These are phyloP conservation scores for Fraxinus anomala DNA, from an alignment of 257 asterid species.

Conservation along the genomic window DNA sequence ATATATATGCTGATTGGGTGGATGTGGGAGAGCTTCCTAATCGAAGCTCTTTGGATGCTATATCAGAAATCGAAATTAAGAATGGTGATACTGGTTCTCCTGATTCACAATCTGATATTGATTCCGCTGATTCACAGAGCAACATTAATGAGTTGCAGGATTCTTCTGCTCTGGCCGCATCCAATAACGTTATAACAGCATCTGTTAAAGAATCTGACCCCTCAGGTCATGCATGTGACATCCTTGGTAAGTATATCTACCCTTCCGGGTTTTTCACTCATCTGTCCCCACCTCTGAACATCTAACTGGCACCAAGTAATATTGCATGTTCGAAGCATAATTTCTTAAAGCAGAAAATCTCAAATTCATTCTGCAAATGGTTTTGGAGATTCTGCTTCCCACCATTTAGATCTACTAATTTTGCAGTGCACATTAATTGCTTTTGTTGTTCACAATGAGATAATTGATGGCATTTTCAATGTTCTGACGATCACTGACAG, in stretches of 20 bases:
- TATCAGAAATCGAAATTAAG: constrained; percentile 60
- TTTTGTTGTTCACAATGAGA: background rate
- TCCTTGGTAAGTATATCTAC: constrained; percentile 53
- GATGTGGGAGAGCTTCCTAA: constrained; percentile 48
- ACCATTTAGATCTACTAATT: background rate
- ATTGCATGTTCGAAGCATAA: constrained; percentile 1
- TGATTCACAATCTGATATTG: constrained; percentile 64
- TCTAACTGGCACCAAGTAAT: constrained; percentile 10
- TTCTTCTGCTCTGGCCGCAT: constrained; percentile 37
- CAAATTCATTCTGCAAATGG: constrained; percentile 6
- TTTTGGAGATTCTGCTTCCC: constrained; percentile 1
- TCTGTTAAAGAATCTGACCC: constrained; percentile 45
- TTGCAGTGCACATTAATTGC: background rate
- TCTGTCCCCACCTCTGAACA: constrained; percentile 14
- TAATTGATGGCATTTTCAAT: background rate
- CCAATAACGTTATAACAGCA: constrained; percentile 28
- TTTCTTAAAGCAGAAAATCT: background rate
- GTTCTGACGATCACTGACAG: background rate
- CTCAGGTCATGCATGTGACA: constrained; percentile 39
- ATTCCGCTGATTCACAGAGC: constrained; percentile 53
- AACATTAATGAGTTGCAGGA: constrained; percentile 52
- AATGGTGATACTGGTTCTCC: constrained; percentile 47
- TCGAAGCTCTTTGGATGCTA: constrained; percentile 49
- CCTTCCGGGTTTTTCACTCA: constrained; percentile 13
- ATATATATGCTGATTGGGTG: constrained; percentile 35